A percentile compares a stretch with the other conserved stretches of the same genome.
Conservation (phyloP, 345 rosid genomes). For the Kandelia obovata region DNA sequence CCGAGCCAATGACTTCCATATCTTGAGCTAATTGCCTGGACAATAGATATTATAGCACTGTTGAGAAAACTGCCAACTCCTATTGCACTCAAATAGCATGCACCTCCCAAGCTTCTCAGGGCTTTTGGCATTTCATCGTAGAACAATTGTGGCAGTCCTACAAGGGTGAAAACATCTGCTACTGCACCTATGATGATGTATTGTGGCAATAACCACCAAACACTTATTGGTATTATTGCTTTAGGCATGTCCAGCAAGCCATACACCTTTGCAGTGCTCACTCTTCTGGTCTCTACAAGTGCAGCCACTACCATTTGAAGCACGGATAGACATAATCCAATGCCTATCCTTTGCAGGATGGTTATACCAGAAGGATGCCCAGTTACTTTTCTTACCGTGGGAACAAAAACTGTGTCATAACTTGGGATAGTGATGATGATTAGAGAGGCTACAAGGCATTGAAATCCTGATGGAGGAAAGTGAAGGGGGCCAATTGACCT, state of each 20-base stretch:
- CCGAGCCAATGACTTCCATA: conserved; percentile 48
- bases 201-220: conserved; percentile 87
- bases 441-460: conserved; percentile 50
- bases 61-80: conserved; percentile 79
- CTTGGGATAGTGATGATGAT: conserved; percentile 55
- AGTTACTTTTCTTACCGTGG: conserved; percentile 48
- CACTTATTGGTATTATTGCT: conserved; percentile 54
- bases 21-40: conserved; percentile 43
- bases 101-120: conserved; percentile 84
- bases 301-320: conserved; percentile 61
- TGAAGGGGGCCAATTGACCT: conserved; percentile 58
- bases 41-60: conserved; percentile 44
- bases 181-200: conserved; percentile 52
- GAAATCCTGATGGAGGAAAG: conserved; percentile 70
- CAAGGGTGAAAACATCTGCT: conserved; percentile 56
- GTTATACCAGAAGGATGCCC: conserved; percentile 70
- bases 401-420: conserved; percentile 65
- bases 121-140: conserved; percentile 78
- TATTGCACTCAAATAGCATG: conserved; percentile 48
- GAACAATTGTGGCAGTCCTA: conserved; percentile 84
- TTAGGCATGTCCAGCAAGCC: conserved; percentile 53
- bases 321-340: conserved; percentile 63
- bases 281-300: conserved; percentile 59
- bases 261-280: conserved; percentile 43
- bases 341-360: conserved; percentile 69